These are phyloP conservation scores for Fusarium siculi DNA, from an alignment of 2,329 filamentous ascomycete genomes.

Conservation along the genomic window DNA sequence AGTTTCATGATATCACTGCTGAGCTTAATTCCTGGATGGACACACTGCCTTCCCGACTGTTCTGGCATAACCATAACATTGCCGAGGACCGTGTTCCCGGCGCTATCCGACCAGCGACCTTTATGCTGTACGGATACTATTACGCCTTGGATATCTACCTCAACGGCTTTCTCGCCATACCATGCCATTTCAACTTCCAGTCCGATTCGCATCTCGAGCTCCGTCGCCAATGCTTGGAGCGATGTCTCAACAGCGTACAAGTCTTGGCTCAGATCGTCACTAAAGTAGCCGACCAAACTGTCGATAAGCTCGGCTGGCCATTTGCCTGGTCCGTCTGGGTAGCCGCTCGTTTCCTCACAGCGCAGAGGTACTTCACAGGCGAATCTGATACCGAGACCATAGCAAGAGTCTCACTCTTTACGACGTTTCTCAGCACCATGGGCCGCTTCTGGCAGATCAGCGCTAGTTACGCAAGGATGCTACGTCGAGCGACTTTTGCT, in stretches of 20 bases:
- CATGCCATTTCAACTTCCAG: neutral
- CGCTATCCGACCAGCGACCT: neutral
- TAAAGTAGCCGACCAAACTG: neutral
- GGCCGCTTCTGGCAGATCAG: neutral
- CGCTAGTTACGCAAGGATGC: neutral
- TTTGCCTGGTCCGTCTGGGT: neutral
- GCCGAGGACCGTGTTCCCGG: neutral
- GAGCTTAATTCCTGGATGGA: neutral
- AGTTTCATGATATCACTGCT: neutral
- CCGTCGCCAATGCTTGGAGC: neutral
- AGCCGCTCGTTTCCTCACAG: neutral
- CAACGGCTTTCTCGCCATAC: neutral
- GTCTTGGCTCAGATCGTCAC: neutral
- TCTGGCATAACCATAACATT: neutral
- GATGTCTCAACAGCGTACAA: neutral
- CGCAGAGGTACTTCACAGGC: no score
- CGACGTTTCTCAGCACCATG: neutral
- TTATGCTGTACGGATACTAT: neutral
- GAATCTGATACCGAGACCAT: rapidly evolving
- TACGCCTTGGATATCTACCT: neutral
- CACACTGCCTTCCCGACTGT: rapidly evolving
- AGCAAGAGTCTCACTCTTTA: neutral
- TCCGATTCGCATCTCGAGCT: neutral
- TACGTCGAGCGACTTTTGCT: neutral
- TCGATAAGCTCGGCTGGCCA: neutral